Evolutionary conservation across 2,329 filamentous ascomycete genomes (phyloP).

Genomic region (Fusarium longipes): DNA sequence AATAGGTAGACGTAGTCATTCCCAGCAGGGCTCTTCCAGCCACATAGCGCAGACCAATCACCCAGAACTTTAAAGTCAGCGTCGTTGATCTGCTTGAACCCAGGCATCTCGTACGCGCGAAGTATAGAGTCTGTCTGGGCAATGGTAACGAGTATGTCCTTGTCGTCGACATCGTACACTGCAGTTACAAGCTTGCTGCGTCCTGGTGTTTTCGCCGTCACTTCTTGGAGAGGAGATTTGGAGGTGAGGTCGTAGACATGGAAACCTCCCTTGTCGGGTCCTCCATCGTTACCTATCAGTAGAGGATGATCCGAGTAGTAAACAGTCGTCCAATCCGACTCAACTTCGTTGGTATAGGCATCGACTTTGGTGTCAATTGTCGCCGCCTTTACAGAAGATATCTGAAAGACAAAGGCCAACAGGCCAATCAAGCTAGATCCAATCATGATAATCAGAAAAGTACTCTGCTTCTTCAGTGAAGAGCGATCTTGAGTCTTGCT

Average conservation of each 20-base stretch:
- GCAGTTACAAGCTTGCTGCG: conserved; percentile 59
- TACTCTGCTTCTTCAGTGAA: conserved; percentile 1
- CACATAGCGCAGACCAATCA: conserved; percentile 61
- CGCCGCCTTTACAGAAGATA: conserved; percentile 32
- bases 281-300: conserved; percentile 60
- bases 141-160: conserved; percentile 56
- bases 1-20: conserved; percentile 60
- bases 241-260: conserved; percentile 52
- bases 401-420: conserved; percentile 33
- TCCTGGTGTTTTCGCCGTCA: conserved; percentile 51
- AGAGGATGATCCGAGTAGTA: conserved; percentile 54
- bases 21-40: conserved; percentile 56
- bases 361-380: conserved; percentile 48
- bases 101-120: conserved; percentile 53
- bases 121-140: conserved; percentile 57
- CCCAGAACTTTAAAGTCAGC: conserved; percentile 53
- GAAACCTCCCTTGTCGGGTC: conserved; percentile 57
- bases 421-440: conserved; percentile 36
- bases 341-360: conserved; percentile 51
- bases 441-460: conserved; percentile 36
- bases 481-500: not conserved
- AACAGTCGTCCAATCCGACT: conserved; percentile 56
- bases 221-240: conserved; percentile 48
- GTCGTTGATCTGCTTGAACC: conserved; percentile 47
- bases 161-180: conserved; percentile 51